phyloP scores from a whole-genome alignment of 2,329 filamentous ascomycete genomes.

The Dactylellina leptospora region DNA sequence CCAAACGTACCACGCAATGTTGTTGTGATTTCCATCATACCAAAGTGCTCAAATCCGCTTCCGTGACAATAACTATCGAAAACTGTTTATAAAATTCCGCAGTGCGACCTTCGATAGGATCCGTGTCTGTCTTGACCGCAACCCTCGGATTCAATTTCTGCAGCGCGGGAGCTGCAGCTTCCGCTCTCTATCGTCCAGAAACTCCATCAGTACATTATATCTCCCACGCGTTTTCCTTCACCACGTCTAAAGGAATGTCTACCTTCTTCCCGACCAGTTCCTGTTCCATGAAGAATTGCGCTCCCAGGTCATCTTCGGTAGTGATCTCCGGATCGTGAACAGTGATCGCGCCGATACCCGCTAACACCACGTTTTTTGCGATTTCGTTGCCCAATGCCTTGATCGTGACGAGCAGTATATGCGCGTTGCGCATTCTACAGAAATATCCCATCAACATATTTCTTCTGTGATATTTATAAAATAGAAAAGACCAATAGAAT shows the following conservation, averaged over 20 bases:
- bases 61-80: conserved; percentile 88
- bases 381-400: conserved; percentile 91
- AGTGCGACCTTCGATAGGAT: conserved; percentile 72
- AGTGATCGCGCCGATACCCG: conserved; percentile 88
- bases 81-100: conserved; percentile 80
- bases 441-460: neutral
- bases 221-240: neutral
- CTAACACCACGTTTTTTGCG: conserved; percentile 95
- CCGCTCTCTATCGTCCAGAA: conserved; percentile 69
- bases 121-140: conserved; percentile 74
- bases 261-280: conserved; percentile 78
- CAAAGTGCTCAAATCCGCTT: conserved; percentile 78
- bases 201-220: conserved; percentile 6
- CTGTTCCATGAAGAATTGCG: conserved; percentile 82
- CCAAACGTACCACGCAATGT: neutral
- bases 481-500: conserved; percentile 43
- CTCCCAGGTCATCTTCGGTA: conserved; percentile 79
- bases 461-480: too few relatives aligned
- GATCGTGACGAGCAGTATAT: conserved; percentile 87
- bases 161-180: conserved; percentile 79
- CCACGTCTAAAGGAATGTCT: conserved; percentile 15
- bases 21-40: conserved; percentile 19
- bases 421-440: conserved; percentile 80
- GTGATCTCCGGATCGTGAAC: conserved; percentile 81
- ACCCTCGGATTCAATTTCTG: conserved; percentile 91